Conservation (phyloP, 1,284 basidiomycete genomes). For the Rhodotorula mucilaginosa region DNA sequence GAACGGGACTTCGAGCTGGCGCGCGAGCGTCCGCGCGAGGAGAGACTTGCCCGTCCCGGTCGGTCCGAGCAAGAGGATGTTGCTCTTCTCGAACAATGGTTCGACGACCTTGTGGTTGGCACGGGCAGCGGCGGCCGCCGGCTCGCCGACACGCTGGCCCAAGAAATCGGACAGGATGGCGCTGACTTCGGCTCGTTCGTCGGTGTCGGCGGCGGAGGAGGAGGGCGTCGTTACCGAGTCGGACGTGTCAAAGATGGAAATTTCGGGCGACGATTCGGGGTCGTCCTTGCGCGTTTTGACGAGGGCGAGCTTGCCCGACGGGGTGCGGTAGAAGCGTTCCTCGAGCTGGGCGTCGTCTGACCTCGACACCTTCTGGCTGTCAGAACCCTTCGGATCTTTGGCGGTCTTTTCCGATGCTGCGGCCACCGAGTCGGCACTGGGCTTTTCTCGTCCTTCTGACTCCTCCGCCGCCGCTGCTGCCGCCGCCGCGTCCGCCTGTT, state of each 20-base stretch:
- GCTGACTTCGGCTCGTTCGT: constrained; percentile 14
- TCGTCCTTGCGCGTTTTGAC: not conserved
- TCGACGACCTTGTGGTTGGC: not conserved
- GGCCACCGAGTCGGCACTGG: not conserved
- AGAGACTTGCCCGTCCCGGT: constrained; percentile 73
- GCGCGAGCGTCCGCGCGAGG: constrained; percentile 77
- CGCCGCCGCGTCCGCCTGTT: not conserved
- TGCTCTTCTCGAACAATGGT: constrained; percentile 77
- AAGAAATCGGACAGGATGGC: constrained; percentile 23
- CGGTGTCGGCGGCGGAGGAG: not conserved
- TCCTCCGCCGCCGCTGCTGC: not conserved
- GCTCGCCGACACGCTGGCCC: constrained; percentile 45
- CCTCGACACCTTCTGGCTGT: not conserved
- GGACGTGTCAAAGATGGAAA: constrained; percentile 6
- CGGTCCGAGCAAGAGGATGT: constrained; percentile 71
- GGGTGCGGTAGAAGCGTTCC: not conserved
- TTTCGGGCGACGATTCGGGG: not conserved
- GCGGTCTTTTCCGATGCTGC: not conserved
- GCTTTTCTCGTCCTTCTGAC: not conserved
- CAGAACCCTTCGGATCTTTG: not conserved
- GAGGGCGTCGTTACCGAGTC: not conserved
- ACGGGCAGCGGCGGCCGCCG: constrained; percentile 46
- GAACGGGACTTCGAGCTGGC: constrained; percentile 84
- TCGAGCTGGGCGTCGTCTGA: not conserved
- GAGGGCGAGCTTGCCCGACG: constrained; percentile 6